Percentiles rank a stretch among this genome's conserved stretches.
These are phyloP conservation scores for Apiospora kogelbergensis DNA, from an alignment of 2,329 filamentous ascomycete species.

Conservation along the genomic window DNA sequence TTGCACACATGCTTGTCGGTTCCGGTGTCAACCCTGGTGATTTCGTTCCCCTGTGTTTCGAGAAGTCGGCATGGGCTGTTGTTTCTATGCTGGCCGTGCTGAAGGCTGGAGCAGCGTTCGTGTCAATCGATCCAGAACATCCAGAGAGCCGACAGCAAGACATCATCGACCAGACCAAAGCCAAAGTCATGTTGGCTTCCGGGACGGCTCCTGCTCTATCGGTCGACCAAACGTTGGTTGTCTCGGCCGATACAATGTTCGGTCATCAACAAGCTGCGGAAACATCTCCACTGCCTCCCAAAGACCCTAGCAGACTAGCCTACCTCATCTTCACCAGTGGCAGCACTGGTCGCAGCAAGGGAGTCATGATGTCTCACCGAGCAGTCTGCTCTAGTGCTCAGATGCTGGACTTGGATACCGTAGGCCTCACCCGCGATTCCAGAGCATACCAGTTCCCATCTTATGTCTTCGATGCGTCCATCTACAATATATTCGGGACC, in stretches of 20 bases:
- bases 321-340: constrained; percentile 15
- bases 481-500: constrained; percentile 9
- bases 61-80: constrained; percentile 33
- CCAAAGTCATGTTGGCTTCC: constrained; percentile 3
- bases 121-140: constrained; percentile 17
- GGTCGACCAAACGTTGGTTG: not conserved
- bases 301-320: not conserved
- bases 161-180: constrained; percentile 9
- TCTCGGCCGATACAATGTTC: not conserved
- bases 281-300: not conserved
- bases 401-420: not conserved
- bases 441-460: constrained; percentile 19
- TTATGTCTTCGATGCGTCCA: constrained; percentile 12
- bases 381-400: constrained; percentile 10
- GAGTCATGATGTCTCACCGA: constrained; percentile 13
- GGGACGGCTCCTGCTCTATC: not conserved
- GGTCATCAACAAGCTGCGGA: not conserved
- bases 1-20: constrained; percentile 21
- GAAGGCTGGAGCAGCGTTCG: constrained; percentile 34
- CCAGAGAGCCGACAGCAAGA: not conserved
- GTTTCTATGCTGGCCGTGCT: constrained; percentile 35
- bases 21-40: constrained; percentile 23
- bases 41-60: constrained; percentile 33
- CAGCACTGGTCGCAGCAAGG: constrained; percentile 16
- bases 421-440: constrained; percentile 49